Base-by-base conservation (phyloP, 169 alveolate species). In the Plasmodium coatneyi region DNA sequence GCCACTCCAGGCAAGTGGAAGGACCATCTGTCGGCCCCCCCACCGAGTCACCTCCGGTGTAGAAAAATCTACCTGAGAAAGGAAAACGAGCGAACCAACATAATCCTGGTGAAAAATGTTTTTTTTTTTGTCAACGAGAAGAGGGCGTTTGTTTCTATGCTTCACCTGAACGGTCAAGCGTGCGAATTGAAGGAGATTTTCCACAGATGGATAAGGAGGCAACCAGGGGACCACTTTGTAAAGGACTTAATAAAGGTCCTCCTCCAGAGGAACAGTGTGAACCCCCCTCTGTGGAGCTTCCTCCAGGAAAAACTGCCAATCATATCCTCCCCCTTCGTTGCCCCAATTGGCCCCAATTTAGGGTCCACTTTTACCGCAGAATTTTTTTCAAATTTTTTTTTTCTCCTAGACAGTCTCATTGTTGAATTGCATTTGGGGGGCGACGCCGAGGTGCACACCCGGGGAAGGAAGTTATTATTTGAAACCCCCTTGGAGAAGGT, bases 111-210 rank as follows among this genome's bases (percentile, higher is more conserved):
- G n/a, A 86, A 86, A 86, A 74, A 86, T 78, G 9, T 25, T n/a
- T 74, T 74, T 39, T 78, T 49, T 70, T 70, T 49, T 86, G 43
- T 86, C 16, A 41, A 39, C 22, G 32, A 86, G 41, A 86, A 54
- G 28, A 52, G 80, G 32, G n/a, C 76, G 9, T 66, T 74, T 52
- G 32, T 86, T 7, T 84, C 93, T 1, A 12, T 86, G 41, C 30
- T 74, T 7, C 56, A 46, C 66, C 12, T 86, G 25, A 86, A 86
- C 76, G 41, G 60, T 4, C 54, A 86, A 25, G 56, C 2, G 66
- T 86, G 86, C 78, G 93, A 86, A 28, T 52, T 86, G 41, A 86
- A 86, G 32, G 93, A 86, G 43, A 54, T 86, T 22, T 46, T 74
- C 4, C 12, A 34, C 70, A 22, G n/a, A 66, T 54, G 52, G 80